phyloP scores from a whole-genome alignment of 129 eudicot species.

The Silybum marianum region DNA sequence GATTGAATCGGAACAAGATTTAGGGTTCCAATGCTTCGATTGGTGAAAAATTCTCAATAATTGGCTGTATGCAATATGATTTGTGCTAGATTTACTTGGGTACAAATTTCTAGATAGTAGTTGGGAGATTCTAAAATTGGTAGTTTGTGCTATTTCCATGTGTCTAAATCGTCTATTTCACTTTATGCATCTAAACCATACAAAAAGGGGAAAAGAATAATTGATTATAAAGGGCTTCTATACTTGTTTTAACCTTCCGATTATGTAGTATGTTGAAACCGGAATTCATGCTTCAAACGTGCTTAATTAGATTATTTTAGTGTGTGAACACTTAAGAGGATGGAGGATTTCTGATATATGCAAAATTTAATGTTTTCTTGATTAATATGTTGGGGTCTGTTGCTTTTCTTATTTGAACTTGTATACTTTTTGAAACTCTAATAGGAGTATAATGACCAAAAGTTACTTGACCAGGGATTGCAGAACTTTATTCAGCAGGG shows the following conservation, averaged over 20 bases:
- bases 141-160: slow-evolving; percentile 20
- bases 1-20: slow-evolving; percentile 23
- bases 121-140: background rate
- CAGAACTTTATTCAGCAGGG: slow-evolving; percentile 32
- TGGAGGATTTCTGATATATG: background rate
- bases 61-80: slow-evolving; percentile 3
- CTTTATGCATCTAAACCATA: slow-evolving; percentile 15
- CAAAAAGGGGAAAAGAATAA: slow-evolving; percentile 23
- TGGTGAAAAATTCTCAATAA: slow-evolving; percentile 8
- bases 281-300: slow-evolving; percentile 8
- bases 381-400: slow-evolving; percentile 11
- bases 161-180: slow-evolving; percentile 1
- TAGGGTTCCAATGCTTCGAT: slow-evolving; percentile 3
- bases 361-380: slow-evolving; percentile 16
- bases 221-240: slow-evolving; percentile 15
- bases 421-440: slow-evolving; percentile 14
- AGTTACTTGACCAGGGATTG: slow-evolving; percentile 29
- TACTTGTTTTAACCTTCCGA: slow-evolving; percentile 12
- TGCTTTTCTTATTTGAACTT: slow-evolving; percentile 15
- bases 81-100: slow-evolving; percentile 20
- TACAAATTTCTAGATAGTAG: slow-evolving; percentile 1
- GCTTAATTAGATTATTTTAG: background rate
- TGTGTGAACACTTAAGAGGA: slow-evolving; percentile 8
- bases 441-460: slow-evolving; percentile 28
- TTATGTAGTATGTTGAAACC: slow-evolving; percentile 4